Base-by-base conservation (phyloP, 2,329 filamentous ascomycete species). In the Albifimbria verrucaria region DNA sequence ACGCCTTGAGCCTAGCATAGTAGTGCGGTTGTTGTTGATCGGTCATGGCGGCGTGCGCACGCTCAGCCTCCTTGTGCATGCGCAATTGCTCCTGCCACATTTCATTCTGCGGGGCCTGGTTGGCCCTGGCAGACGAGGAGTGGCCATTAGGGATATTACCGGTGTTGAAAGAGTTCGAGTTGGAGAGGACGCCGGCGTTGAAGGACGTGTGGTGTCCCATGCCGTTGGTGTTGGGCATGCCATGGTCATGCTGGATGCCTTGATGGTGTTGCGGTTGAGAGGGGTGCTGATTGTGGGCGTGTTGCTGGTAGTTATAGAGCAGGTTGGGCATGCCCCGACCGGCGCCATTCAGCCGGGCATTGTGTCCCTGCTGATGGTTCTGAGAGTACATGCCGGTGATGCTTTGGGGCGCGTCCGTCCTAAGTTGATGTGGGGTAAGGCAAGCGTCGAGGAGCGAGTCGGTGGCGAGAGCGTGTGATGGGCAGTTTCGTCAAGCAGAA, bases 11-110 rank as follows among this genome's bases (percentile, higher is more conserved):
- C 57, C 87, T 76, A 15, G 88, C 89, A 68, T 93, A 92, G 69
- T 86, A 86, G 63, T 87, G 83, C 4, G 83, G 82, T 57, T 84
- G 80, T 60, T 83, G 80, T 59, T 84, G 80, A 46, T 86, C 83
- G 7, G 76, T 81, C 83, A 86, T 94, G 79, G 79, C 90, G 76
- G 68, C 82, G 80, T 80, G 88, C 72, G 77, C 85, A 75, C 77
- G 85, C 76, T 82, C 90, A 64, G 90, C 85, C 57, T 91, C 88
- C 59, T 92, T 89, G 57, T 87, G 88, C 64, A 92, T 75, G 57
- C 89, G 86, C 59, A 96, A 73, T 73, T 99, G 94, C 66, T 94
- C 88, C 58, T 88, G 86, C 92, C 92, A 97, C 70, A 96, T 89
- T 61, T 87, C 84, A 57, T 74, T 85, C 52, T 75, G 78, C 52